Evolutionary conservation across 2,329 filamentous ascomycete genomes (phyloP).

Genomic region (Diaporthe ampelina): DNA sequence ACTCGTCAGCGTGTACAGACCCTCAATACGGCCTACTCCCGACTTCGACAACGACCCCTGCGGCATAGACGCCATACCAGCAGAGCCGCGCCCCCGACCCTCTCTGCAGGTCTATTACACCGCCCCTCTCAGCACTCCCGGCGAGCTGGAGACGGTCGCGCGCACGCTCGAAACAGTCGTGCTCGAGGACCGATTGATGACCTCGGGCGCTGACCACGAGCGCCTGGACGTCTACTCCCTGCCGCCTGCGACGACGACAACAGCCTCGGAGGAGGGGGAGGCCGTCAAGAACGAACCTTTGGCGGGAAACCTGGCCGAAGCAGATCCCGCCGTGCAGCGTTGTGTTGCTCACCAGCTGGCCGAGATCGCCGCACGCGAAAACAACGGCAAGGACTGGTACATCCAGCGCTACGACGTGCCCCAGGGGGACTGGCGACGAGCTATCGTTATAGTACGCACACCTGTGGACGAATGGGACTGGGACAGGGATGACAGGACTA

Average conservation of each 20-base stretch:
- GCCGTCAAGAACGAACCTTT: conserved; percentile 7
- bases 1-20: no score
- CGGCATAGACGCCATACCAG: not conserved
- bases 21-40: no score
- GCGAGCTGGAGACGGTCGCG: conserved; percentile 26
- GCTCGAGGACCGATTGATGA: conserved; percentile 16
- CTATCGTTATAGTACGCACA: conserved; percentile 7
- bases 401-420: conserved; percentile 32
- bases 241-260: conserved; percentile 2
- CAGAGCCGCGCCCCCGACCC: conserved; percentile 17
- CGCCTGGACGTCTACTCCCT: conserved; percentile 36
- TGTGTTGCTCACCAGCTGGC: conserved; percentile 30
- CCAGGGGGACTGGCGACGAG: conserved; percentile 16
- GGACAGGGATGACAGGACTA: no score
- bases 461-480: conserved; percentile 7
- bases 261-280: not conserved
- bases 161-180: conserved; percentile 33
- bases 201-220: conserved; percentile 23
- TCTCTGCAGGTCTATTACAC: conserved; percentile 33
- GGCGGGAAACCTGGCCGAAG: conserved; percentile 6
- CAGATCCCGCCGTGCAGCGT: conserved; percentile 22
- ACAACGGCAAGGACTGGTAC: conserved; percentile 27
- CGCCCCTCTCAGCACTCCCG: conserved; percentile 17
- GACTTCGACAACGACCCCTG: no score
- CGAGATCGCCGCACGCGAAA: conserved; percentile 26